phyloP scores from a whole-genome alignment of 176 grass and related monocot species.

The Oryza coarctata region DNA sequence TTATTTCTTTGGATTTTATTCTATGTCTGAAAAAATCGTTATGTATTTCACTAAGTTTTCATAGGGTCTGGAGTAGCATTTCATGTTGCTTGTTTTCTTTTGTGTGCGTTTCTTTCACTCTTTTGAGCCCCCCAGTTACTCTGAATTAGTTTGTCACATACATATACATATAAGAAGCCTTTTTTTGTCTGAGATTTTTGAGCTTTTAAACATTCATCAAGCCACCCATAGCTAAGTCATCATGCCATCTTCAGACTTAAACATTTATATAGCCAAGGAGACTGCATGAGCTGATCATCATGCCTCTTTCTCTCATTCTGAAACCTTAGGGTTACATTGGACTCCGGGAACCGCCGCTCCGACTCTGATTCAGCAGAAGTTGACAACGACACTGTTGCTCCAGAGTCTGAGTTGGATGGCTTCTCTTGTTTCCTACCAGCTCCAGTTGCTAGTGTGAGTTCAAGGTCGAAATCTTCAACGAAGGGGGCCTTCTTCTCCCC shows the following conservation, averaged over 20 bases:
- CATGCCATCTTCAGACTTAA: slow-evolving; percentile 69
- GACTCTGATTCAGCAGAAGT: slow-evolving; percentile 50
- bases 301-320: slow-evolving; percentile 59
- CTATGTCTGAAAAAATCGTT: background rate
- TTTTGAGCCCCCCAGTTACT: slow-evolving; percentile 17
- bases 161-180: slow-evolving; percentile 27
- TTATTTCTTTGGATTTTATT: slow-evolving; percentile 8
- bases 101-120: background rate
- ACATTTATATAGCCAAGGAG: slow-evolving; percentile 64
- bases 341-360: background rate
- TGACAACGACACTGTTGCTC: slow-evolving; percentile 45
- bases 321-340: slow-evolving; percentile 47
- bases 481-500: slow-evolving; percentile 9
- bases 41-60: background rate
- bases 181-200: slow-evolving; percentile 17
- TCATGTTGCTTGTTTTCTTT: background rate
- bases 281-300: slow-evolving; percentile 56
- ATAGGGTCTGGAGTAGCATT: background rate
- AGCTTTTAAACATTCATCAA: slow-evolving; percentile 1
- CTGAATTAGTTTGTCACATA: slow-evolving; percentile 34
- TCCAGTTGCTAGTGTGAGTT: slow-evolving; percentile 71
- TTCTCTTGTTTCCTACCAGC: slow-evolving; percentile 45
- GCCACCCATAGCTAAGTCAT: slow-evolving; percentile 25
- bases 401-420: slow-evolving; percentile 49
- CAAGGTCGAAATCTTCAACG: slow-evolving; percentile 51